phyloP scores from a whole-genome alignment of 176 grass and related monocot genomes.

The Saccharum spontaneum region DNA sequence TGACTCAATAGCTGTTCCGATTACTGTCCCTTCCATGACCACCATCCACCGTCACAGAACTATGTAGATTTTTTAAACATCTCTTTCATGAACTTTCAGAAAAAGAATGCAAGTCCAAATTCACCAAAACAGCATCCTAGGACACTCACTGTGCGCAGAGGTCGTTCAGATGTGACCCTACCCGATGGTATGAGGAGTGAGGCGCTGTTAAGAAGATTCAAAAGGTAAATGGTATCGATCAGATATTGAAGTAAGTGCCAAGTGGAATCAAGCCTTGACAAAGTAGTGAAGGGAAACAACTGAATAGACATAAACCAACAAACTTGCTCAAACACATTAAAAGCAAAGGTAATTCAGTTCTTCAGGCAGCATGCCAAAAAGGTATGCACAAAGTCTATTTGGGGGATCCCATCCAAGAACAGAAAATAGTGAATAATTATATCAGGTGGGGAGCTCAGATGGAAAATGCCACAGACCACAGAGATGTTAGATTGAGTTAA shows the following conservation, averaged over 20 bases:
- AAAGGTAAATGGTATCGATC: constrained; percentile 26
- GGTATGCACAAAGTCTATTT: neutral
- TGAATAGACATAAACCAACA: neutral
- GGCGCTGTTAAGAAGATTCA: neutral
- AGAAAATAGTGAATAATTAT: neutral
- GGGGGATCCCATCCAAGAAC: neutral
- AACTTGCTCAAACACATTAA: neutral
- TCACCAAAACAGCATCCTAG: constrained; percentile 6
- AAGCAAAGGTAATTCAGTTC: constrained; percentile 6
- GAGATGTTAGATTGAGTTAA: neutral
- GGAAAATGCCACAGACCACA: neutral
- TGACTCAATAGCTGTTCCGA: constrained; percentile 18
- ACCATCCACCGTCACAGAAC: constrained; percentile 1
- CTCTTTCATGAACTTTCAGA: neutral
- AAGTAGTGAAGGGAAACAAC: neutral
- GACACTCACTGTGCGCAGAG: neutral
- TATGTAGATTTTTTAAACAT: constrained; percentile 1
- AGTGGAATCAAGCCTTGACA: neutral
- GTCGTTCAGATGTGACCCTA: constrained; percentile 15
- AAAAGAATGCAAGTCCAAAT: constrained; percentile 18
- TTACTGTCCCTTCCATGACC: constrained; percentile 33
- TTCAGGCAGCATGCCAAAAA: constrained; percentile 5
- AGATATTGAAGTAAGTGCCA: constrained; percentile 14
- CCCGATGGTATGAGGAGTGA: neutral
- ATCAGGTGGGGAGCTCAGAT: neutral